These are phyloP conservation scores for Aureobasidium sp. DNA, from an alignment of 2,329 filamentous ascomycete genomes.

Conservation along the genomic window DNA sequence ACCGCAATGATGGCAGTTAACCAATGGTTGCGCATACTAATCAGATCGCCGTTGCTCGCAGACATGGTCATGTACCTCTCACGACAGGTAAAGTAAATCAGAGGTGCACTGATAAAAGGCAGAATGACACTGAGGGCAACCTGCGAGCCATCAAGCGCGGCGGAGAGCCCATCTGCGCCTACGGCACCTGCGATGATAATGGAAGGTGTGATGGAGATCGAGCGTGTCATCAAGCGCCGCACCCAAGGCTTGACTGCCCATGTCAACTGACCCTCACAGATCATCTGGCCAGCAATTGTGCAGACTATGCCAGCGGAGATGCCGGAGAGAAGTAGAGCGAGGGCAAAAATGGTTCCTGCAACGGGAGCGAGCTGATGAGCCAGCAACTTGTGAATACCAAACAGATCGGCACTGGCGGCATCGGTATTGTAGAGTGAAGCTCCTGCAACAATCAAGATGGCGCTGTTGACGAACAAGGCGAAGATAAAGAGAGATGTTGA, in stretches of 20 bases:
- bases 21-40: slow-evolving; percentile 68
- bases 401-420: slow-evolving; percentile 66
- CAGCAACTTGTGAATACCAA: slow-evolving; percentile 71
- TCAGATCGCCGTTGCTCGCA: slow-evolving; percentile 12
- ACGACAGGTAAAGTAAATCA: slow-evolving; percentile 79
- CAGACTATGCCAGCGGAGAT: slow-evolving; percentile 79
- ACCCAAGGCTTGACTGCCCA: slow-evolving; percentile 73
- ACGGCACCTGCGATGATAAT: slow-evolving; percentile 79
- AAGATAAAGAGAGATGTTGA: slow-evolving; percentile 36
- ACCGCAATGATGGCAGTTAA: slow-evolving; percentile 52
- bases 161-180: slow-evolving; percentile 61
- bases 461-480: slow-evolving; percentile 37
- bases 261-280: slow-evolving; percentile 72
- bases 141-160: slow-evolving; percentile 68
- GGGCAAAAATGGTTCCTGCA: slow-evolving; percentile 76
- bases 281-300: slow-evolving; percentile 85
- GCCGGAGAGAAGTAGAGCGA: slow-evolving; percentile 73
- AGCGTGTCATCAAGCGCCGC: slow-evolving; percentile 67
- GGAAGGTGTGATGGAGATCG: slow-evolving; percentile 72
- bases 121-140: slow-evolving; percentile 72
- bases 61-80: slow-evolving; percentile 67
- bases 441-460: slow-evolving; percentile 52
- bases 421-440: slow-evolving; percentile 60
- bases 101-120: slow-evolving; percentile 73
- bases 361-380: slow-evolving; percentile 61